Evolutionary conservation across 202 grass and related monocot genomes (phyloP), one percentile per base, ranked within the genome.

Genomic region (Eragrostis tef): DNA sequence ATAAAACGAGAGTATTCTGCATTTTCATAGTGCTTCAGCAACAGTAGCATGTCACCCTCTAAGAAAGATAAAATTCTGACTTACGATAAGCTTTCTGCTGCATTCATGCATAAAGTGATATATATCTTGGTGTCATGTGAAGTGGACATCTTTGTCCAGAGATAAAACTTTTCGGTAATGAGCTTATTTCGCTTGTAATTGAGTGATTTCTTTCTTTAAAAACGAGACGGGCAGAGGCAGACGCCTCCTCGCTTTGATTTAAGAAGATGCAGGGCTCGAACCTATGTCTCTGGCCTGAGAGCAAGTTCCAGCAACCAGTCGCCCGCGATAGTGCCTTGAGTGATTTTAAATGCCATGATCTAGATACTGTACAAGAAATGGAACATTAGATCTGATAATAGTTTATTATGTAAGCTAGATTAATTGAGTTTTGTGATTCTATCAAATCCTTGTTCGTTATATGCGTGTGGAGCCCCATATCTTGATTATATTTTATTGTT

Each of bases 331-430:
- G 31, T 4, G 4, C 31, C 31, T 34, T 34, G 31, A 52, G 44
- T 42, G 13, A 41, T 3, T 65, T 29, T 19, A 36, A 41, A 25
- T 16, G 61, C 63, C 19, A 77, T 77, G 43, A 31, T 66, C 19
- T 58, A n/a, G 27, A 52, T 48, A 20, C 0, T 59, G 5, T 65
- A 14, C 39, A 65, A 20, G 26, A 27, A 64, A 11, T 81, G 11
- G 7, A 42, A 7, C 75, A 42, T 70, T 42, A 54, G 20, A 76
- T 71, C 60, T 12, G 29, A 34, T 34, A 62, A 31, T 44, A 45
- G 80, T 84, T 46, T 44, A 39, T 70, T 80, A 64, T 24, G 42
- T 14, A 62, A 45, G 59, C 66, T 69, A 45, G 45, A 80, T 67
- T 21, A 79, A 64, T 45, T 70, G 31, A 63, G 56, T 20, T 39